These are phyloP conservation scores for Pluteus cervinus DNA, from an alignment of 768 basidiomycete species.

Conservation along the genomic window DNA sequence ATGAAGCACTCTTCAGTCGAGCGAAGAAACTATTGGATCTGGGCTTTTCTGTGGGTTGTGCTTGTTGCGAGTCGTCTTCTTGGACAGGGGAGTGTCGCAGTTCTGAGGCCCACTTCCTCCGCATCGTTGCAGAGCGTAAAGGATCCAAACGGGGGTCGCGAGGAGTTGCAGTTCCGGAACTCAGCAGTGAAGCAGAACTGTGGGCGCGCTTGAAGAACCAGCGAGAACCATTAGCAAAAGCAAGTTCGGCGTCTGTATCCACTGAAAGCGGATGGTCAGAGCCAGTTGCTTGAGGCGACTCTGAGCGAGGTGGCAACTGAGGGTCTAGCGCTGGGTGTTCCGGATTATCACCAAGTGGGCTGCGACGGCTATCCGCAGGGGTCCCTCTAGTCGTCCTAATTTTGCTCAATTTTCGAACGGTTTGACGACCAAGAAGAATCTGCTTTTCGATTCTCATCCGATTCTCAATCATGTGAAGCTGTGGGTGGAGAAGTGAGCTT, in stretches of 20 bases:
- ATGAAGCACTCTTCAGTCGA: slow-evolving; percentile 37
- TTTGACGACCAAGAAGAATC: slow-evolving; percentile 72
- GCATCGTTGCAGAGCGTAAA: slow-evolving; percentile 33
- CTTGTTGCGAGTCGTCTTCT: slow-evolving; percentile 4
- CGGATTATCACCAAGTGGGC: slow-evolving; percentile 16
- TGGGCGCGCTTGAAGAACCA: slow-evolving; percentile 51
- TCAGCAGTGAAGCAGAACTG: slow-evolving; percentile 26
- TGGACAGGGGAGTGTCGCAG: slow-evolving; percentile 24
- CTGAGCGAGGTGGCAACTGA: slow-evolving; percentile 12
- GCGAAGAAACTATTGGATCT: slow-evolving; percentile 39
- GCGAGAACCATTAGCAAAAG: slow-evolving; percentile 52
- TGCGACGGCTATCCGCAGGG: slow-evolving; percentile 11
- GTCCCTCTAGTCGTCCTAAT: slow-evolving; percentile 15
- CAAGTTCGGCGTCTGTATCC: slow-evolving; percentile 76
- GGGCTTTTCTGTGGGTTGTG: slow-evolving; percentile 13
- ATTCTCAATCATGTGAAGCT: slow-evolving; percentile 95
- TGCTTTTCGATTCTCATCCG: slow-evolving; percentile 80
- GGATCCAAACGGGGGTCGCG: slow-evolving; percentile 26
- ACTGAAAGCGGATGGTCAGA: slow-evolving; percentile 58
- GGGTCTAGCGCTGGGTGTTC: slow-evolving; percentile 8
- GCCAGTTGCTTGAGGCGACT: slow-evolving; percentile 29
- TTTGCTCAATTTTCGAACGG: slow-evolving; percentile 53
- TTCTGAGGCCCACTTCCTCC: slow-evolving; percentile 43
- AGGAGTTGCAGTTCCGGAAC: slow-evolving; percentile 24
- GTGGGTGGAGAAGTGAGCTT: not conserved